These are phyloP conservation scores for Lactarius deliciosus DNA, from an alignment of 768 basidiomycete species.

Conservation along the genomic window DNA sequence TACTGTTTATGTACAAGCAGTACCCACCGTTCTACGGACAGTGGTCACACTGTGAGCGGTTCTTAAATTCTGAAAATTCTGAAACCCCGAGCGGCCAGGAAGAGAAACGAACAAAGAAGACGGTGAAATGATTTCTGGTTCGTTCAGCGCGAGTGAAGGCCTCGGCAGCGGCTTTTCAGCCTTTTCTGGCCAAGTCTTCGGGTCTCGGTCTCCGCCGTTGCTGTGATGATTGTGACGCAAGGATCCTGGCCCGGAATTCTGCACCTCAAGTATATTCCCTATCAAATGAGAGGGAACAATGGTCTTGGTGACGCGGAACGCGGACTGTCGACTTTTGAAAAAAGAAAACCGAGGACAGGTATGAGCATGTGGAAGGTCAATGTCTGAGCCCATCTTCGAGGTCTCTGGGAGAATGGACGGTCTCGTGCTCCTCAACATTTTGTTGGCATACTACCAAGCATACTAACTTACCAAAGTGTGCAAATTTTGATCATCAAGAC, in stretches of 20 bases:
- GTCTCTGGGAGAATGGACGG: neutral
- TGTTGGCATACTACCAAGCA: neutral
- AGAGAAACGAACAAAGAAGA: neutral
- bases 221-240: neutral
- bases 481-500: neutral
- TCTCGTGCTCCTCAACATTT: neutral
- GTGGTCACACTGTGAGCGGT: constrained; percentile 1
- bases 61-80: constrained; percentile 24
- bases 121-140: neutral
- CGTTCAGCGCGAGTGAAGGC: neutral
- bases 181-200: constrained; percentile 15
- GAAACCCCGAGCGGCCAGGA: constrained; percentile 21
- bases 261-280: neutral
- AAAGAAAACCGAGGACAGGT: neutral
- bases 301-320: constrained; percentile 1
- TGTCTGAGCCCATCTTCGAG: neutral
- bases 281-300: neutral
- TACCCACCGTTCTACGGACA: neutral
- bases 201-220: constrained; percentile 13
- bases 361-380: neutral
- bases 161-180: constrained; percentile 4
- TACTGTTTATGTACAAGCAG: constrained; percentile 22
- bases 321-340: neutral
- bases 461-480: neutral
- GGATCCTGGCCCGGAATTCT: neutral